phyloP scores from a whole-genome alignment of 306 rosid genomes.

The Ceratonia siliqua region DNA sequence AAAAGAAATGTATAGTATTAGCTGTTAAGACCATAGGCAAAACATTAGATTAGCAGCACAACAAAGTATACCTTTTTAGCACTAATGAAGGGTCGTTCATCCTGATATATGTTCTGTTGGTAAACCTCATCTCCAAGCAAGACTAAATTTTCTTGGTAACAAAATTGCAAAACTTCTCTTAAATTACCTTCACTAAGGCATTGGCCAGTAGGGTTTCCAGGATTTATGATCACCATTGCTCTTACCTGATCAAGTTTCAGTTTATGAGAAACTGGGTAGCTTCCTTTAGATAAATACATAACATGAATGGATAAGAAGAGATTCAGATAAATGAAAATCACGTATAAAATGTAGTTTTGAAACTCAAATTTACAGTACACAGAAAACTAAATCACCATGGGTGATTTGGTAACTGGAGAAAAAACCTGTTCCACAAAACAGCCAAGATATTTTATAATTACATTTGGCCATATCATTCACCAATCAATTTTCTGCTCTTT shows the following conservation, averaged over 20 bases:
- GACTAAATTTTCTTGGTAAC: slow-evolving; percentile 75
- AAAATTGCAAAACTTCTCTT: slow-evolving; percentile 72
- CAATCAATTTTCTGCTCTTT: slow-evolving; percentile 23
- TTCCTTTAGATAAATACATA: slow-evolving; percentile 22
- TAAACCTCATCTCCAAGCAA: slow-evolving; percentile 99
- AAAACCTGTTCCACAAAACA: slow-evolving; percentile 25
- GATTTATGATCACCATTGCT: slow-evolving; percentile 99
- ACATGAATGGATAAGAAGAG: slow-evolving; percentile 20
- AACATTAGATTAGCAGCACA: slow-evolving; percentile 24
- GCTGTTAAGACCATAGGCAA: slow-evolving; percentile 23
- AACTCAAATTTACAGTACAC: background rate
- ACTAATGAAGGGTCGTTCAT: slow-evolving; percentile 91
- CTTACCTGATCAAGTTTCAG: slow-evolving; percentile 65
- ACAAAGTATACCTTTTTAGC: slow-evolving; percentile 66
- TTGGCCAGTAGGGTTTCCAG: slow-evolving; percentile 99
- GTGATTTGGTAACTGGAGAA: slow-evolving; percentile 18
- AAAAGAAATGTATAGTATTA: slow-evolving; percentile 29
- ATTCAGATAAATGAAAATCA: slow-evolving; percentile 6
- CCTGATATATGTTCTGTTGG: slow-evolving; percentile 95
- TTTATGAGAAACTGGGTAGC: slow-evolving; percentile 16
- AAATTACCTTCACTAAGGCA: slow-evolving; percentile 87
- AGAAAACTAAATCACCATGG: slow-evolving; percentile 3
- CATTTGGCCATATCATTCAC: background rate
- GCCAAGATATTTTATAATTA: background rate
- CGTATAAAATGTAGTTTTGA: background rate